Conservation (phyloP, 2,329 filamentous ascomycete genomes). For the Tolypocladium ophioglossoides region DNA sequence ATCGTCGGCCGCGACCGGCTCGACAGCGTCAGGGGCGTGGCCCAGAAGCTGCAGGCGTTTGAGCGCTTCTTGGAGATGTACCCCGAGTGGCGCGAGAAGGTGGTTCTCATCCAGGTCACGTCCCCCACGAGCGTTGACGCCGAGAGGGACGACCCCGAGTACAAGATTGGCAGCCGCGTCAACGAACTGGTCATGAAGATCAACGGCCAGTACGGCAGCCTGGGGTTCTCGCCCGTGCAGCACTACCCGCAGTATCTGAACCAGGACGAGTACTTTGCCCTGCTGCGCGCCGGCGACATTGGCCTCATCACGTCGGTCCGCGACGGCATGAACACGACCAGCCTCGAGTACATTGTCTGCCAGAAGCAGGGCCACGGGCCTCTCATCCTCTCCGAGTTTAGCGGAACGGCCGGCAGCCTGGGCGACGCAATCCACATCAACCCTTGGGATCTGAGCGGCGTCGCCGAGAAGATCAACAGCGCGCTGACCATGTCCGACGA, state of each 20-base stretch:
- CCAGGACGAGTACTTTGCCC: conserved; percentile 85
- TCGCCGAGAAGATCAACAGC: conserved; percentile 71
- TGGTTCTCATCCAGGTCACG: conserved; percentile 90
- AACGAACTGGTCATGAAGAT: conserved; percentile 86
- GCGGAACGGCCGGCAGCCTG: conserved; percentile 80
- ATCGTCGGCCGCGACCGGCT: conserved; percentile 92
- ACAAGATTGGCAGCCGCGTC: conserved; percentile 78
- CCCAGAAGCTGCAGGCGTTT: conserved; percentile 93
- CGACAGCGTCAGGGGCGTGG: conserved; percentile 83
- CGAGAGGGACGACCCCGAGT: conserved; percentile 64
- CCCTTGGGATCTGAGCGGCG: conserved; percentile 81
- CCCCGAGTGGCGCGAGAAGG: conserved; percentile 84
- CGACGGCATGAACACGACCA: conserved; percentile 97
- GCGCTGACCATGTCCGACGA: conserved; percentile 67
- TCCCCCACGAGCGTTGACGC: conserved; percentile 75
- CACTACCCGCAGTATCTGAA: conserved; percentile 91
- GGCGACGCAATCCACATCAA: conserved; percentile 90
- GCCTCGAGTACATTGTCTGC: conserved; percentile 86
- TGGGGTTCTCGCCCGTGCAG: conserved; percentile 83
- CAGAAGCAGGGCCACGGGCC: conserved; percentile 81
- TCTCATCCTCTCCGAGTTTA: conserved; percentile 92
- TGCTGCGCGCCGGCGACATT: conserved; percentile 83
- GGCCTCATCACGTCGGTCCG: conserved; percentile 91
- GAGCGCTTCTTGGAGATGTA: conserved; percentile 84
- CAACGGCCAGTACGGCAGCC: conserved; percentile 79